phyloP scores from a whole-genome alignment of 305 asterid genomes.

The Caryopteris hybrid region DNA sequence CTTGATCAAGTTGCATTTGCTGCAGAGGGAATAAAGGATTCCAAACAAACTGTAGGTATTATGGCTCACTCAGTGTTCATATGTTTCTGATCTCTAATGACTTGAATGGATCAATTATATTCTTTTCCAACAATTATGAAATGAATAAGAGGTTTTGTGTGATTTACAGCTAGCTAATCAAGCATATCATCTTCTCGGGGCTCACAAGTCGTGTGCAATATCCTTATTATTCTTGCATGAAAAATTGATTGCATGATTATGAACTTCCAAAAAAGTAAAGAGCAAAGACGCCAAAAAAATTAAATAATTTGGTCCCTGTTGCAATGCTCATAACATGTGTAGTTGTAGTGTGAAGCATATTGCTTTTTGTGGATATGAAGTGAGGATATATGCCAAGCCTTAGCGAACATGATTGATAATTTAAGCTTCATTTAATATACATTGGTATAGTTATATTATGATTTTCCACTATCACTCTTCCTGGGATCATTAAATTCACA shows the following conservation, averaged over 20 bases:
- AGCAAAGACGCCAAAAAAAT: not conserved
- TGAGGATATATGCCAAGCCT: not conserved
- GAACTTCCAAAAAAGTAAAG: not conserved
- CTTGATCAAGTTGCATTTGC: constrained; percentile 79
- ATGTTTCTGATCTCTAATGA: constrained; percentile 13
- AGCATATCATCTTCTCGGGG: not conserved
- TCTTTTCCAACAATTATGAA: not conserved
- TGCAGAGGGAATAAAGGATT: constrained; percentile 75
- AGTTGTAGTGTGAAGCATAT: constrained; percentile 10
- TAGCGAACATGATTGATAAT: not conserved
- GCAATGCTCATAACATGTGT: not conserved
- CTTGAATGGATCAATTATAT: not conserved
- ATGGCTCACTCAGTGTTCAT: not conserved
- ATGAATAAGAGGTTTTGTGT: not conserved
- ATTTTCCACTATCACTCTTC: constrained; percentile 9
- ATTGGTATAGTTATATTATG: not conserved
- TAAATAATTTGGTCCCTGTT: not conserved
- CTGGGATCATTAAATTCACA: constrained; percentile 29
- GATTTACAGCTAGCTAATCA: not conserved
- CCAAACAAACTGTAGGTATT: constrained; percentile 75
- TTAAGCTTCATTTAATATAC: constrained; percentile 5
- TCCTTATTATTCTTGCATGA: constrained; percentile 13
- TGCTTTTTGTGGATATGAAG: not conserved
- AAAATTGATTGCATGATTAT: not conserved
- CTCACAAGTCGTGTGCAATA: constrained; percentile 4